Evolutionary conservation across 805 yeast species (phyloP).

Genomic region (Phaffomyces thermotolerans): DNA sequence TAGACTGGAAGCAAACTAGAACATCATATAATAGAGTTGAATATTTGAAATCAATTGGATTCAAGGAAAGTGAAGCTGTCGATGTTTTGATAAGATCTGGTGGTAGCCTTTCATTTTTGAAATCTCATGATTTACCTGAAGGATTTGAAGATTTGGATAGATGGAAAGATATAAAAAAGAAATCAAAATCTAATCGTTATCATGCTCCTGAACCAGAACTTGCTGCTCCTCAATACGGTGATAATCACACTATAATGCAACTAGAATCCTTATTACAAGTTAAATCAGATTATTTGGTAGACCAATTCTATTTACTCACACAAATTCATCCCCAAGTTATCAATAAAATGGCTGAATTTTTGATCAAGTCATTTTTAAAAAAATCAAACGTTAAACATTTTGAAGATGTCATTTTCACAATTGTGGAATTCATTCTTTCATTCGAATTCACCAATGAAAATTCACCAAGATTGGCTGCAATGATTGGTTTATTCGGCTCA

Average conservation of each 20-base stretch:
- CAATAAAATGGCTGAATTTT: slow-evolving; percentile 32
- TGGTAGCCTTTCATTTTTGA: slow-evolving; percentile 26
- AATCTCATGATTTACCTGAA: slow-evolving; percentile 18
- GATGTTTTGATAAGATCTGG: slow-evolving; percentile 25
- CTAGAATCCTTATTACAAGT: slow-evolving; percentile 33
- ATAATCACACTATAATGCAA: slow-evolving; percentile 33
- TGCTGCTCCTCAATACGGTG: slow-evolving; percentile 32
- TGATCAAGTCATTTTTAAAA: slow-evolving; percentile 28
- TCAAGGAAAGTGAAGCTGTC: slow-evolving; percentile 25
- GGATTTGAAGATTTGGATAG: slow-evolving; percentile 21
- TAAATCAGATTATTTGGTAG: slow-evolving; percentile 28
- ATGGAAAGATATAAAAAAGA: slow-evolving; percentile 23
- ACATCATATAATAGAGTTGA: slow-evolving; percentile 31
- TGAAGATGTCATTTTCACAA: slow-evolving; percentile 30
- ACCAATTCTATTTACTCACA: slow-evolving; percentile 35
- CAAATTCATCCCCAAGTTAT: slow-evolving; percentile 37
- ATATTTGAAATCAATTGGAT: slow-evolving; percentile 27
- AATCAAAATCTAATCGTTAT: slow-evolving; percentile 19
- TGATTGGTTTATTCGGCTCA: slow-evolving; percentile 36
- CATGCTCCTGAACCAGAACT: slow-evolving; percentile 22
- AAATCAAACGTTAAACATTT: slow-evolving; percentile 29
- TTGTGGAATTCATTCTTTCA: slow-evolving; percentile 28
- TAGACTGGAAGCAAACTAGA: slow-evolving; percentile 31
- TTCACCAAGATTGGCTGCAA: slow-evolving; percentile 29
- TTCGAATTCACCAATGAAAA: slow-evolving; percentile 27